Evolutionary conservation across 306 rosid genomes (phyloP).

Genomic region (Boehmeria nivea): DNA sequence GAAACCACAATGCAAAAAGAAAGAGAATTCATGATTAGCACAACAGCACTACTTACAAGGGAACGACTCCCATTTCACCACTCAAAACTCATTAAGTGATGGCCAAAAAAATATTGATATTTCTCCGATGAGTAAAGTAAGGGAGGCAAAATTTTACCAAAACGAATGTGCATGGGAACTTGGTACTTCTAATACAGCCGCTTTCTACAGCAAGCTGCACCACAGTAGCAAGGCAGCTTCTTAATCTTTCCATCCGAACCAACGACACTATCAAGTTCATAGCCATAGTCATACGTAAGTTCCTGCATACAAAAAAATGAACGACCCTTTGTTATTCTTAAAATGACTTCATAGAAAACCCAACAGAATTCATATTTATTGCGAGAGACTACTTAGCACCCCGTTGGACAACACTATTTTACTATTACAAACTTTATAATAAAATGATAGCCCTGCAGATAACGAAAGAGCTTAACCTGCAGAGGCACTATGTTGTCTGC

Average conservation of each 20-base stretch:
- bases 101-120: neutral
- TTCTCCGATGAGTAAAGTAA: neutral
- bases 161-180: neutral
- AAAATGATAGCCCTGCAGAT: too few species aligned
- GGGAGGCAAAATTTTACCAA: constrained; percentile 1
- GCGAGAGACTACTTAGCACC: too few species aligned
- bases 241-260: constrained; percentile 30
- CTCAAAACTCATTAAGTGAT: neutral
- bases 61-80: neutral
- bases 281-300: constrained; percentile 37
- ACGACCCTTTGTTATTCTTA: neutral
- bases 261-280: constrained; percentile 26
- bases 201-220: constrained; percentile 30
- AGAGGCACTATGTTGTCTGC: constrained; percentile 28
- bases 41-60: too few species aligned
- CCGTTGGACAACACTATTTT: too few species aligned
- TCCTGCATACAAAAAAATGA: constrained; percentile 20
- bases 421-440: too few species aligned
- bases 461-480: constrained; percentile 8
- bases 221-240: constrained; percentile 23
- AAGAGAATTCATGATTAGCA: too few species aligned
- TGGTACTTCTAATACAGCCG: constrained; percentile 21
- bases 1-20: too few species aligned
- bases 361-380: too few species aligned
- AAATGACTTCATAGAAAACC: too few species aligned